These are phyloP conservation scores for Pseudomassariella vexata DNA, from an alignment of 2,329 filamentous ascomycete genomes.

Conservation along the genomic window DNA sequence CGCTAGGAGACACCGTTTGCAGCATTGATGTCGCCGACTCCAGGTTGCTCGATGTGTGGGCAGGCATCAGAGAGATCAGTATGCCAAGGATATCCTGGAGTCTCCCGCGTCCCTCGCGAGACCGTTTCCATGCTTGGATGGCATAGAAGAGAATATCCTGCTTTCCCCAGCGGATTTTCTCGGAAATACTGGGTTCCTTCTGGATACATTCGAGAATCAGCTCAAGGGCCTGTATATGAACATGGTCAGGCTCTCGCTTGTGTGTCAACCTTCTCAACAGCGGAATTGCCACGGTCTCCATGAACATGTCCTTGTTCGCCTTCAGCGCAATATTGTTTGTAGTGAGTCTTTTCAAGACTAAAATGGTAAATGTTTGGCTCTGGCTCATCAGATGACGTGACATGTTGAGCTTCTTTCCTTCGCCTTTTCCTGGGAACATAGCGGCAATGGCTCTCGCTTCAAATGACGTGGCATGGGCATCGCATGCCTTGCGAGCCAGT, in stretches of 20 bases:
- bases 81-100: too few relatives aligned
- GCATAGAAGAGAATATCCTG: neutral
- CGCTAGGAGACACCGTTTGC: neutral
- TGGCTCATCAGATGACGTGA: neutral
- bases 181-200: conserved; percentile 1
- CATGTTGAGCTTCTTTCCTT: neutral
- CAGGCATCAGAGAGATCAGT: too few relatives aligned
- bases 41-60: too few relatives aligned
- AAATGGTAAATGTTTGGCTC: neutral
- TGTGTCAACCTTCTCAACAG: neutral
- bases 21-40: too few relatives aligned
- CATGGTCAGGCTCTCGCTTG: neutral
- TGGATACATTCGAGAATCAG: neutral
- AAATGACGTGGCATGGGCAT: conserved; percentile 1
- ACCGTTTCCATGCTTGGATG: neutral
- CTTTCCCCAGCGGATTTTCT: neutral
- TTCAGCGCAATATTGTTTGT: conserved; percentile 1
- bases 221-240: neutral
- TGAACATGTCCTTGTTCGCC: neutral
- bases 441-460: neutral
- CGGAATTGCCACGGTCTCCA: neutral
- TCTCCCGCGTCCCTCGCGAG: neutral
- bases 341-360: conserved; percentile 2
- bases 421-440: neutral
- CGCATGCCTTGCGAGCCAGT: neutral